Base-by-base conservation (phyloP, 1,284 basidiomycete species). In the Volvariella surrecta region DNA sequence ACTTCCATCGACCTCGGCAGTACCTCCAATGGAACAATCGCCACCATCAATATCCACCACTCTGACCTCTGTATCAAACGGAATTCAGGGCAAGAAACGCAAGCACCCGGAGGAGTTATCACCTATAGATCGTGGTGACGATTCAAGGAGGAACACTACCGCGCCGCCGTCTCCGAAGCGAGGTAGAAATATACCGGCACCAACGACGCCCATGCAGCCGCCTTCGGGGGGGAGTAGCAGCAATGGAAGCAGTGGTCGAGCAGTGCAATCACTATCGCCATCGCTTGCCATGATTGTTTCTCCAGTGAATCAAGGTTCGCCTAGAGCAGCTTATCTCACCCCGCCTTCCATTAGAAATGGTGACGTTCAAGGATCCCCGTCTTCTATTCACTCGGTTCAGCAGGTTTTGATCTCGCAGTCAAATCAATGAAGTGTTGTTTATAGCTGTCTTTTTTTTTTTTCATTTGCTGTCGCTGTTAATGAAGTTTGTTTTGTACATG, bases 201-300 rank as follows among this genome's bases (percentile, higher is more conserved):
- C 52, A 2, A 44, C 49, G 15, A 21, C 42, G 16, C 50, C 44
- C 13, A 43, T 51, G 11, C 45, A 43, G 40, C 24, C 40, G 3
- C 40, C 45, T 32, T 20, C 24, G 24, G 24, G 24, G 11, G 11
- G 24, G 30, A n/a, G 20, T 42, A 13, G 31, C 43, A 22, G 18
- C 42, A 22, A 37, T 30, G 4, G 41, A 41, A 2, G 20, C 46
- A 32, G 39, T 22, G 15, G 13, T 31, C 31, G 22, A 47, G 37
- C 18, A 16, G 31, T 65, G 46, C 70, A 73, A 48, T 58, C 55
- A 4, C 49, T 61, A 3, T 61, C 59, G 4, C 59, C 59, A 3
- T 61, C 59, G 10, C 48, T 61, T 16, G 58, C 58, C 30, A 56
- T 60, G 48, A 60, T 60, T 34, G 55, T 60, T 24, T 60, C 58